Evolutionary conservation across 192 early-diverging fungal genomes (phyloP).

Genomic region (Coemansia asiatica): DNA sequence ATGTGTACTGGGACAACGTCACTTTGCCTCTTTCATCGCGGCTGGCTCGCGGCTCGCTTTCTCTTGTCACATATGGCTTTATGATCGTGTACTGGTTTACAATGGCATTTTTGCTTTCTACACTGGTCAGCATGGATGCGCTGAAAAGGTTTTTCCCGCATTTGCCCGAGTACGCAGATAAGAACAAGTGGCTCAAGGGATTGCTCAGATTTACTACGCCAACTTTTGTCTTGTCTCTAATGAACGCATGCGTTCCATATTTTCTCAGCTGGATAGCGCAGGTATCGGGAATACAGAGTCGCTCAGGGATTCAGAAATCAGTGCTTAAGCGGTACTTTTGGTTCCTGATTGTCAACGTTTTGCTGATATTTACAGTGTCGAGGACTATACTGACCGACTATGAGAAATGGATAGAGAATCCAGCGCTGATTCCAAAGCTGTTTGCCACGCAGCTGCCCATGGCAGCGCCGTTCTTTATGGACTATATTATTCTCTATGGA

Average conservation of each 20-base stretch:
- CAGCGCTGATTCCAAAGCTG: constrained; percentile 61
- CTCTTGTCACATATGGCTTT: constrained; percentile 58
- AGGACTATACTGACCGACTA: constrained; percentile 65
- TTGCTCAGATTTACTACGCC: constrained; percentile 47
- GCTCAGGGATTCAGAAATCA: constrained; percentile 42
- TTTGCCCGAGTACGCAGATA: constrained; percentile 38
- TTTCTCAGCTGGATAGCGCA: constrained; percentile 43
- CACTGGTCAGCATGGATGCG: constrained; percentile 56
- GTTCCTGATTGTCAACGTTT: constrained; percentile 73
- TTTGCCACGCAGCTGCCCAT: constrained; percentile 69
- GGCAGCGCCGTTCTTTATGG: constrained; percentile 78
- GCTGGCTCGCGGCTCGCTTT: constrained; percentile 18
- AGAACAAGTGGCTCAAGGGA: constrained; percentile 49
- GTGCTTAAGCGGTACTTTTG: constrained; percentile 66
- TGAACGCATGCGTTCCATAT: constrained; percentile 47
- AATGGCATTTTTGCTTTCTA: constrained; percentile 65
- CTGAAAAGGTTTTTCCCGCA: constrained; percentile 58
- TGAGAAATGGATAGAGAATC: constrained; percentile 68
- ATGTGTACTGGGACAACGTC: constrained; percentile 50
- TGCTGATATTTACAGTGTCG: constrained; percentile 71
- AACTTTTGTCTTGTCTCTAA: constrained; percentile 39
- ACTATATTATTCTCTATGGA: constrained; percentile 71
- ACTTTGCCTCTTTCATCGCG: constrained; percentile 32
- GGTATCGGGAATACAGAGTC: constrained; percentile 49
- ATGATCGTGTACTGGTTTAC: constrained; percentile 73